Percentiles rank a stretch among this genome's conserved stretches.
Conservation (phyloP, 108 stramenopile species). For the Stephanodiscus triporus region DNA sequence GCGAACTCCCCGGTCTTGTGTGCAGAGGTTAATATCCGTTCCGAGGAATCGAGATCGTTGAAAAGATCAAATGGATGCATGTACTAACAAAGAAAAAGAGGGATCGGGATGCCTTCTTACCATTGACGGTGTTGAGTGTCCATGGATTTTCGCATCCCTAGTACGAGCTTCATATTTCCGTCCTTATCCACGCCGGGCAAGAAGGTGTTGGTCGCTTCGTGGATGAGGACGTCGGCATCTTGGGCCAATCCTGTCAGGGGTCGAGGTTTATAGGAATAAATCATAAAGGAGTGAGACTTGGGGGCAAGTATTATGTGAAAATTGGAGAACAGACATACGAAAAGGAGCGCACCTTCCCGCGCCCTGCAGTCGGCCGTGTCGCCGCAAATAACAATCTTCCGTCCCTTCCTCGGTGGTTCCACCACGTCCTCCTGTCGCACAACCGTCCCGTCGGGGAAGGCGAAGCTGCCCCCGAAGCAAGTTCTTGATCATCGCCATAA, state of each 20-base stretch:
- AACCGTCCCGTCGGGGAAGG: slow-evolving; percentile 93
- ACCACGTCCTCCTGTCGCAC: slow-evolving; percentile 83
- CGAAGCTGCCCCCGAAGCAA: slow-evolving; percentile 75
- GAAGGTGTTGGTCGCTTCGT: slow-evolving; percentile 91
- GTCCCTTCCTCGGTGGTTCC: slow-evolving; percentile 76
- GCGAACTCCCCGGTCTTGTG: slow-evolving; percentile 83
- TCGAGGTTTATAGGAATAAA: background rate
- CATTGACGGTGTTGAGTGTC: slow-evolving; percentile 86
- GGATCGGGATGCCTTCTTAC: slow-evolving; percentile 10
- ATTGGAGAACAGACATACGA: background rate
- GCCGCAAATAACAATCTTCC: slow-evolving; percentile 93
- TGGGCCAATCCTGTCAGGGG: slow-evolving; percentile 53
- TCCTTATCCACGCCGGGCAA: slow-evolving; percentile 74
- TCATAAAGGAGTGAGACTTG: background rate
- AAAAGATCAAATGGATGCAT: background rate
- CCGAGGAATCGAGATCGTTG: too few species aligned
- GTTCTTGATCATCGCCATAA: slow-evolving; percentile 85
- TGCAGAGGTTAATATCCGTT: too few species aligned
- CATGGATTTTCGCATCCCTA: slow-evolving; percentile 77
- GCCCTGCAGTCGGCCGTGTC: slow-evolving; percentile 87
- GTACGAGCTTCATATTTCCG: slow-evolving; percentile 59
- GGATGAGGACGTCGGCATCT: slow-evolving; percentile 84
- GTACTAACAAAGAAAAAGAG: background rate
- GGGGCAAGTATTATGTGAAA: background rate
- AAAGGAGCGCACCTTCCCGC: slow-evolving; percentile 34